Evolutionary conservation across 2,329 filamentous ascomycete species (phyloP).

Genomic region (Mollisia scopiformis): DNA sequence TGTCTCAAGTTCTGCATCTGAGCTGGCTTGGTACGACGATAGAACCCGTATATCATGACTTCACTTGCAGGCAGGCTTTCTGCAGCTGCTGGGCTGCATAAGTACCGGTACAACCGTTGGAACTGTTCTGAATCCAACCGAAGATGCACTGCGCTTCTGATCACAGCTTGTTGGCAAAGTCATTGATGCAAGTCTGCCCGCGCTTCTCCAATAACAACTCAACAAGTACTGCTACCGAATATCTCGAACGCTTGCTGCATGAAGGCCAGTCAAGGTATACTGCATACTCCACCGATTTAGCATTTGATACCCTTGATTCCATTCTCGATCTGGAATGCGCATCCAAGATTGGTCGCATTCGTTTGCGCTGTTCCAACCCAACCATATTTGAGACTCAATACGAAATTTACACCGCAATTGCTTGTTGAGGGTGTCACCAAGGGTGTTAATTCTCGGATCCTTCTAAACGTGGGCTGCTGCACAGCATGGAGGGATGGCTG

Average conservation of each 20-base stretch:
- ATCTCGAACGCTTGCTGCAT: slow-evolving; percentile 7
- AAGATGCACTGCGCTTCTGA: slow-evolving; percentile 2
- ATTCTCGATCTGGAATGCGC: slow-evolving; percentile 13
- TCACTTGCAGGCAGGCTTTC: neutral
- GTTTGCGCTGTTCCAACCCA: neutral
- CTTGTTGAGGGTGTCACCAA: neutral
- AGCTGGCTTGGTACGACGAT: neutral
- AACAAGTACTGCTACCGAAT: slow-evolving; percentile 15
- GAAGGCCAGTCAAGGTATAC: slow-evolving; percentile 9
- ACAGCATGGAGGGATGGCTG: slow-evolving; percentile 6
- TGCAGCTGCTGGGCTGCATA: slow-evolving; percentile 1
- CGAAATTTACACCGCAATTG: neutral
- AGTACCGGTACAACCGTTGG: neutral
- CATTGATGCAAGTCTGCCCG: neutral
- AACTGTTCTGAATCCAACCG: neutral
- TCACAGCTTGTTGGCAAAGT: slow-evolving; percentile 6
- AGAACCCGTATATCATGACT: neutral
- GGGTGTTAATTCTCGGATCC: slow-evolving; percentile 2
- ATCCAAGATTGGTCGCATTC: neutral
- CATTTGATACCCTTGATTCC: slow-evolving; percentile 4
- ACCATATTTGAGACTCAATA: neutral
- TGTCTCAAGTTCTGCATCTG: slow-evolving; percentile 6
- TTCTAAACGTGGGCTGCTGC: slow-evolving; percentile 1
- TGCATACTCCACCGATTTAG: slow-evolving; percentile 6
- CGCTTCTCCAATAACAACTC: slow-evolving; percentile 19